These are phyloP conservation scores for Russula dissimulans DNA, from an alignment of 768 basidiomycete genomes.

Conservation along the genomic window DNA sequence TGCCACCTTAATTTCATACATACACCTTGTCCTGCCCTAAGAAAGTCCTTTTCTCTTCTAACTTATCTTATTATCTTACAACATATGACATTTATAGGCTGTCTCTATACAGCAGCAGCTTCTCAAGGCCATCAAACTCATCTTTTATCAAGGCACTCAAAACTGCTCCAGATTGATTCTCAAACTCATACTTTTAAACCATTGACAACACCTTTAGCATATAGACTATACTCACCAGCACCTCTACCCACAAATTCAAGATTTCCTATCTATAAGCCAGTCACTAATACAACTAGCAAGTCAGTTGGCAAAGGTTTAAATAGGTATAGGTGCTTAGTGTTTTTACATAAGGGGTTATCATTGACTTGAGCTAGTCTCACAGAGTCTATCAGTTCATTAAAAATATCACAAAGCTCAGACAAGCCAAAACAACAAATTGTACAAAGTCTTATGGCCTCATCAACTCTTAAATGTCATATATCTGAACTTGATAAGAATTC, in stretches of 20 bases:
- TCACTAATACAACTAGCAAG: neutral
- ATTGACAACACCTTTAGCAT: neutral
- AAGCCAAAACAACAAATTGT: neutral
- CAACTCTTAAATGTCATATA: neutral
- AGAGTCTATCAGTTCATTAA: neutral
- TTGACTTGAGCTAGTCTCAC: neutral
- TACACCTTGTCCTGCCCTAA: constrained; percentile 5
- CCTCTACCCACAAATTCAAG: neutral
- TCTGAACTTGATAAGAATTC: neutral
- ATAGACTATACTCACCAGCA: neutral
- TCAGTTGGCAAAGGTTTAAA: neutral
- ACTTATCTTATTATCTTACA: neutral
- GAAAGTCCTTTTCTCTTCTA: neutral
- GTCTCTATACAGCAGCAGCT: neutral
- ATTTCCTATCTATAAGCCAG: neutral
- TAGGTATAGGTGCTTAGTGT: neutral
- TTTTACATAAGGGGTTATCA: neutral
- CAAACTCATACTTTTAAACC: neutral
- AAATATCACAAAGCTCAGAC: neutral
- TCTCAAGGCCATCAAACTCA: neutral
- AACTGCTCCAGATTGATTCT: neutral
- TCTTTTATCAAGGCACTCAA: neutral
- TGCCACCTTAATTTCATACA: neutral
- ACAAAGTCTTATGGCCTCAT: neutral
- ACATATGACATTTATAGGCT: neutral